Evolutionary conservation across 345 rosid species (phyloP), one percentile per base, ranked within the genome.

Genomic region (Linum lewisii): DNA sequence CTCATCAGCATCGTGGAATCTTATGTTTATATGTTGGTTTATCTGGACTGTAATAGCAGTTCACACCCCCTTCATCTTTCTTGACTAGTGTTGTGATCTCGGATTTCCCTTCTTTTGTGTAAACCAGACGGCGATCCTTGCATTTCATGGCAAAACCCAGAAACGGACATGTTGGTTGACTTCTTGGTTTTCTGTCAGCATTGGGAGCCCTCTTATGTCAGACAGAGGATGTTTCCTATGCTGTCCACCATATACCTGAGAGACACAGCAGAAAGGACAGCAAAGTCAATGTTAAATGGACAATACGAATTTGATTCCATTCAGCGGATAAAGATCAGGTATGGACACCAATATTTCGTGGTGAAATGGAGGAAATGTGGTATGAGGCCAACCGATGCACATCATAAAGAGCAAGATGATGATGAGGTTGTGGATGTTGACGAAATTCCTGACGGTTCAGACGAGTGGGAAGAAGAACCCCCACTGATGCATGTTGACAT

Each of bases 141-240:
- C 24, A 52, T 87, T 56, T 80, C 81, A 32, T 93, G 97, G 97
- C 74, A 63, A 63, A 69, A 69, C 69, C 97, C 91, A 51, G 78
- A 81, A 54, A 81, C 77, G n/a, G 99, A 84, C 21, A 70, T 87
- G 81, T 70, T 93, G 54, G 83, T 87, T 56, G 97, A 89, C 77
- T 85, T 79, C 76, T 63, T 93, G 78, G 89, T 66, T 66, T 81
- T 71, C 68, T 87, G 78, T 70, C 87, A 67, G 71, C 80, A 49
- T 19, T 93, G 89, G 97, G 80, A 87, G 21, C 91, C 88, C 2
- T 77, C 91, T 60, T 82, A 77, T 67, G 69, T 83, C 78, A 78
- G 95, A 36, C 88, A 79, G 77, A 80, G 70, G 80, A 74, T 89
- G 78, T 69, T 87, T 71, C 87, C 87, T 7, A 81, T 93, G 99